A percentile compares a stretch with the other conserved stretches of the same genome.
These are phyloP conservation scores for Xylona heveae DNA, from an alignment of 495 filamentous ascomycete species.

Conservation along the genomic window DNA sequence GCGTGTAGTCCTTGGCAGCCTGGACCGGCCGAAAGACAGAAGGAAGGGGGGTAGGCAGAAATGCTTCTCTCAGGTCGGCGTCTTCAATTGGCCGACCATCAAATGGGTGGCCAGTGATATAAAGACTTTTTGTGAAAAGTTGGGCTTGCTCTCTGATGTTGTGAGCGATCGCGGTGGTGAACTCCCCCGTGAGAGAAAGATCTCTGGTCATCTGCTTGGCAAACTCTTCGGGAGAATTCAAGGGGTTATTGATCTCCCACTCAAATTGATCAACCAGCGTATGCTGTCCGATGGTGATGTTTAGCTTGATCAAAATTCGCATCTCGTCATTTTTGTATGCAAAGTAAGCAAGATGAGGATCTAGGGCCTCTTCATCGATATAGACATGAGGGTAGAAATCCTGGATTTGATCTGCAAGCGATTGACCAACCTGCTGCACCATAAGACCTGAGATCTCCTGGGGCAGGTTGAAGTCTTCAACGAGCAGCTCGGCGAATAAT, in stretches of 20 bases:
- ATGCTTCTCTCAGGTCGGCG: constrained; percentile 60
- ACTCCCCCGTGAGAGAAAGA: constrained; percentile 84
- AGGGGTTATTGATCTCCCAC: constrained; percentile 93
- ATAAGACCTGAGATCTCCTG: constrained; percentile 38
- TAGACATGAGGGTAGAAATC: constrained; percentile 84
- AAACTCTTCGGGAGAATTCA: constrained; percentile 87
- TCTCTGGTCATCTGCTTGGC: constrained; percentile 74
- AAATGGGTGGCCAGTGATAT: constrained; percentile 82
- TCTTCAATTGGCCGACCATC: constrained; percentile 88
- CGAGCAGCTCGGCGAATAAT: constrained; percentile 65
- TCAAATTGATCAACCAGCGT: constrained; percentile 95
- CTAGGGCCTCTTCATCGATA: constrained; percentile 75
- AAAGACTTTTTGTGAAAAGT: constrained; percentile 80
- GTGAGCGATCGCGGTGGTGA: constrained; percentile 92
- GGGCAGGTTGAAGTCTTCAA: constrained; percentile 78
- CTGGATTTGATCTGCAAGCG: constrained; percentile 72
- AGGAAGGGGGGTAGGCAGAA: constrained; percentile 66
- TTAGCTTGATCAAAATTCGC: constrained; percentile 84
- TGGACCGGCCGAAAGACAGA: constrained; percentile 74
- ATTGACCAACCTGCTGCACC: constrained; percentile 53
- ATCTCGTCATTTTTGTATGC: constrained; percentile 98
- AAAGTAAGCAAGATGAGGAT: constrained; percentile 72
- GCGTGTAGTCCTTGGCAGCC: constrained; percentile 78
- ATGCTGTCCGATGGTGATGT: constrained; percentile 92
- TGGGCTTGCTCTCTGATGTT: constrained; percentile 91